These are phyloP conservation scores for Blastobotrys raffinosifermentans DNA, from an alignment of 1,139 yeast genomes.

Conservation along the genomic window DNA sequence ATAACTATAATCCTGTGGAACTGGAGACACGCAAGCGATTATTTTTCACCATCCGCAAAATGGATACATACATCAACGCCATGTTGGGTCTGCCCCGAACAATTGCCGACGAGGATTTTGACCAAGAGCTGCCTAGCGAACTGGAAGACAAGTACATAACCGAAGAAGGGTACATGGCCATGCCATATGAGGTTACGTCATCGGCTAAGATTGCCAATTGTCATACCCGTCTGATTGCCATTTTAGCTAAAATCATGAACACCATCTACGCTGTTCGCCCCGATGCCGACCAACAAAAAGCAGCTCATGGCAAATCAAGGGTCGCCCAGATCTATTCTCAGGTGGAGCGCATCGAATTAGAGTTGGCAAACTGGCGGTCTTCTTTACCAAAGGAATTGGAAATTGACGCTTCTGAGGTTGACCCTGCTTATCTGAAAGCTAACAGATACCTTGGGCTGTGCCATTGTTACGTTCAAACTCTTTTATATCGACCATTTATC, in stretches of 20 bases:
- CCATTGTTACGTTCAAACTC: slow-evolving; percentile 61
- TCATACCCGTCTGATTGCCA: slow-evolving; percentile 48
- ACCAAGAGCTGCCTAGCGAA: slow-evolving; percentile 54
- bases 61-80: slow-evolving; percentile 75
- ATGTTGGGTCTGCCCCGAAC: slow-evolving; percentile 72
- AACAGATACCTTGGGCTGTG: slow-evolving; percentile 60
- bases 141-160: slow-evolving; percentile 57
- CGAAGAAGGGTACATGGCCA: slow-evolving; percentile 41
- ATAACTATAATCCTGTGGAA: slow-evolving; percentile 61
- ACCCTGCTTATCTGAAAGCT: slow-evolving; percentile 47
- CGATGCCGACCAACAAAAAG: no score
- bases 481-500: slow-evolving; percentile 66
- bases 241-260: slow-evolving; percentile 41
- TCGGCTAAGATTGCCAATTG: slow-evolving; percentile 44
- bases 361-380: slow-evolving; percentile 62
- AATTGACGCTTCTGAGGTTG: slow-evolving; percentile 42
- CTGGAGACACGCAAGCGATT: slow-evolving; percentile 66
- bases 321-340: slow-evolving; percentile 41
- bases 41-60: slow-evolving; percentile 71
- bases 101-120: slow-evolving; percentile 49
- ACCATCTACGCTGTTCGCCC: slow-evolving; percentile 41
- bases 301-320: not conserved
- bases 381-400: slow-evolving; percentile 58
- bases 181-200: slow-evolving; percentile 38
- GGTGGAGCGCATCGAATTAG: slow-evolving; percentile 47